Evolutionary conservation across 257 asterid genomes (phyloP).

Genomic region (Solanum dulcamara): DNA sequence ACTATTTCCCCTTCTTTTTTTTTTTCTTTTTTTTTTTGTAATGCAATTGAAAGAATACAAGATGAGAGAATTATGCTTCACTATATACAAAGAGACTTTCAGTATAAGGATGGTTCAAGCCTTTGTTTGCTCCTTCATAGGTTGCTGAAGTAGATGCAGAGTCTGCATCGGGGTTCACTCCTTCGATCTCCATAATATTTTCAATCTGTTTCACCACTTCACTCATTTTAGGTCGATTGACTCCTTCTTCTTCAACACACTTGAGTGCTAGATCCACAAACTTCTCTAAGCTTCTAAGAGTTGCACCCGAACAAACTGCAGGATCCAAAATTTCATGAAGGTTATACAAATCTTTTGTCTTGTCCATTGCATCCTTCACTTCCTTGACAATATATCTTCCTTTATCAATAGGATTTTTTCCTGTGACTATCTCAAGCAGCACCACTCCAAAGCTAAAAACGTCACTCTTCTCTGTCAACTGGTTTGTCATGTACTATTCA

Average conservation of each 20-base stretch:
- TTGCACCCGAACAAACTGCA: slow-evolving; percentile 22
- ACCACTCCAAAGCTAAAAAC: slow-evolving; percentile 78
- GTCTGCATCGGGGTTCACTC: slow-evolving; percentile 58
- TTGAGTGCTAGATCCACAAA: slow-evolving; percentile 52
- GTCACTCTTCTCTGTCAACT: slow-evolving; percentile 78
- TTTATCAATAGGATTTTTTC: slow-evolving; percentile 58
- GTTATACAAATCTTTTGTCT: slow-evolving; percentile 42
- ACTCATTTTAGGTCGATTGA: slow-evolving; percentile 54
- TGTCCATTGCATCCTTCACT: slow-evolving; percentile 49
- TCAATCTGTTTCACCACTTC: slow-evolving; percentile 83
- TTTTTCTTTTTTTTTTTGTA: neutral
- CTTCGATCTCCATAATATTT: slow-evolving; percentile 51
- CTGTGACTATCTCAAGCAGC: slow-evolving; percentile 55
- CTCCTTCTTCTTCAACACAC: slow-evolving; percentile 53
- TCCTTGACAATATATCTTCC: slow-evolving; percentile 68
- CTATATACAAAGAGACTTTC: slow-evolving; percentile 52
- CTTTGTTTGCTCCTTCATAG: slow-evolving; percentile 41
- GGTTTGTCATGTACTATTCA: slow-evolving; percentile 84
- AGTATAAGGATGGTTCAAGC: slow-evolving; percentile 38
- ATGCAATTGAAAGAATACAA: neutral
- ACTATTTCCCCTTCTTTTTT: neutral
- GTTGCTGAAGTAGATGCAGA: slow-evolving; percentile 67
- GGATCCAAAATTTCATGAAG: slow-evolving; percentile 66
- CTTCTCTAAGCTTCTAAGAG: slow-evolving; percentile 49
- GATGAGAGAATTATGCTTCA: slow-evolving; percentile 7